Conservation (phyloP, 2,329 filamentous ascomycete species). For the Colletotrichum euphorbiae region DNA sequence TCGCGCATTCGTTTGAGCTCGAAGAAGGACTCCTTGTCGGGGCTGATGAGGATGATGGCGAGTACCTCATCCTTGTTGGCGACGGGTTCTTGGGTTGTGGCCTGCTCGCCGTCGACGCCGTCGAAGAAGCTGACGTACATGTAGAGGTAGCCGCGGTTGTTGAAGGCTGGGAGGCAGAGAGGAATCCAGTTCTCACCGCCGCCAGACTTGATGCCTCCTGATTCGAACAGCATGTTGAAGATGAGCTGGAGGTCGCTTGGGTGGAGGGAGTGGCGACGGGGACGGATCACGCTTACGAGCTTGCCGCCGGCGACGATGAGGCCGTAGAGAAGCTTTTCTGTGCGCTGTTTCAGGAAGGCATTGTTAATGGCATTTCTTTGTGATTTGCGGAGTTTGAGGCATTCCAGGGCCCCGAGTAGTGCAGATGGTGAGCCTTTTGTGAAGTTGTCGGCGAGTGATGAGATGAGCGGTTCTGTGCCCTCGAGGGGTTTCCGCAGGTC, state of each 20-base stretch:
- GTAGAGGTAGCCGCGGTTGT: conserved; percentile 95
- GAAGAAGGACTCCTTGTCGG: conserved; percentile 94
- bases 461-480: conserved; percentile 90
- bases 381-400: conserved; percentile 89
- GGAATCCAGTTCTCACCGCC: conserved; percentile 98
- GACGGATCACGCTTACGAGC: conserved; percentile 93
- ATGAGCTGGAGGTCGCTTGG: conserved; percentile 95
- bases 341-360: conserved; percentile 81
- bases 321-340: conserved; percentile 87
- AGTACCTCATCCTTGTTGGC: conserved; percentile 81
- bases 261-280: conserved; percentile 94
- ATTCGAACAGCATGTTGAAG: conserved; percentile 99
- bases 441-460: conserved; percentile 93
- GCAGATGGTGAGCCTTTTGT: conserved; percentile 91
- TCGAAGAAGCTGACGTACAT: conserved; percentile 99
- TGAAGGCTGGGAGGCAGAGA: conserved; percentile 94
- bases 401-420: conserved; percentile 90
- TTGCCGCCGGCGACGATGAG: conserved; percentile 92
- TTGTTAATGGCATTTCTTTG: conserved; percentile 90
- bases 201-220: conserved; percentile 88
- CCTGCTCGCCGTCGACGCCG: conserved; percentile 59
- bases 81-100: conserved; percentile 53
- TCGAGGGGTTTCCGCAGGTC: conserved; percentile 90
- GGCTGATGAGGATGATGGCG: conserved; percentile 92
- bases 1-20: conserved; percentile 81